Percentiles rank a stretch among this genome's conserved stretches.
phyloP scores from a whole-genome alignment of 495 filamentous ascomycete species.

The Podospora appendiculata region DNA sequence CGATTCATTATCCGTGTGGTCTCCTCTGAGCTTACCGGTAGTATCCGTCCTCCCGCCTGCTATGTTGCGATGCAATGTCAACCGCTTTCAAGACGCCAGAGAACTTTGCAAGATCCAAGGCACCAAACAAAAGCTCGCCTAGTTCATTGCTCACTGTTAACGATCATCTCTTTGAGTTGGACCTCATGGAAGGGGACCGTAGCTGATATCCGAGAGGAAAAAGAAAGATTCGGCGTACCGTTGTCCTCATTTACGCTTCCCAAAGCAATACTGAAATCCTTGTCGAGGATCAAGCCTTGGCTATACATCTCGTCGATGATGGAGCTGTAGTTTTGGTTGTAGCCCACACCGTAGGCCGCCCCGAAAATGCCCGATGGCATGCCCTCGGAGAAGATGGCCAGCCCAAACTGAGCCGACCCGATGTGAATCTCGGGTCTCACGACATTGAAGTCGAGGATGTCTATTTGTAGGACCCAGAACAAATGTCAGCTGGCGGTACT shows the following conservation, averaged over 20 bases:
- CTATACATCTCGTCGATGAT: slow-evolving; percentile 52
- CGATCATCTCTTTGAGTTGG: neutral
- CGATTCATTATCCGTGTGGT: too few species aligned
- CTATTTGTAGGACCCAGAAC: too few species aligned
- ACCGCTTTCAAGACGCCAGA: slow-evolving; percentile 52
- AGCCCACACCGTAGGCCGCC: slow-evolving; percentile 45
- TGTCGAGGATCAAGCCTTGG: slow-evolving; percentile 59
- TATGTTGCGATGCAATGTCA: slow-evolving; percentile 7
- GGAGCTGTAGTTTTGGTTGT: slow-evolving; percentile 71
- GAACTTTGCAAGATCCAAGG: slow-evolving; percentile 75
- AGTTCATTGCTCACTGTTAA: slow-evolving; percentile 6
- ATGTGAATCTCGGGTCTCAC: too few species aligned
- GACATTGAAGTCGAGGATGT: too few species aligned
- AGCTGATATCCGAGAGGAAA: neutral
- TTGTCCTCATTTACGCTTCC: slow-evolving; percentile 23
- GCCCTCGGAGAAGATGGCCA: slow-evolving; percentile 9
- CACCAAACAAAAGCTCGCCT: slow-evolving; percentile 81
- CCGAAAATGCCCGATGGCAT: slow-evolving; percentile 55
- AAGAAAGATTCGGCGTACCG: neutral
- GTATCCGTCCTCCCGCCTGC: slow-evolving; percentile 9
- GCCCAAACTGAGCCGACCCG: slow-evolving; percentile 16
- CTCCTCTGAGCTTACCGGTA: slow-evolving; percentile 6
- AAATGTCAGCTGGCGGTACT: too few species aligned
- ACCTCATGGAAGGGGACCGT: neutral
- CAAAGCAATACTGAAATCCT: slow-evolving; percentile 60